These are phyloP conservation scores for Penicillium sp. DNA, from an alignment of 2,329 filamentous ascomycete species.

Conservation along the genomic window DNA sequence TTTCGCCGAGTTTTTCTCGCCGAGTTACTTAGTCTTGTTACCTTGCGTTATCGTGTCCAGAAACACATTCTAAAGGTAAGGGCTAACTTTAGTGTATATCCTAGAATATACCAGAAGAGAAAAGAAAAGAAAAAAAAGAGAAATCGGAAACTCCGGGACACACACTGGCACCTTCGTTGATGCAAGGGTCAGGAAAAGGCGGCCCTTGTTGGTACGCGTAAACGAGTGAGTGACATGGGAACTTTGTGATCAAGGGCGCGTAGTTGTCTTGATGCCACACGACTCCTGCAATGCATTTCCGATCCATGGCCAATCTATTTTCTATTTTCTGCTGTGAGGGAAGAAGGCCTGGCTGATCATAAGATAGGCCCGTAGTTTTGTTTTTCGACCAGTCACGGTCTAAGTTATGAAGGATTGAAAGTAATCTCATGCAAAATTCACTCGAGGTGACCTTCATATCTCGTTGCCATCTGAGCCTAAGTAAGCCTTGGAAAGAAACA, in stretches of 20 bases:
- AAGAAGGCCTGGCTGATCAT: background rate
- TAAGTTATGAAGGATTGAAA: background rate
- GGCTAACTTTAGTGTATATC: too few species aligned
- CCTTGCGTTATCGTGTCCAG: too few species aligned
- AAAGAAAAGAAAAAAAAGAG: background rate
- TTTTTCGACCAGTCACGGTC: background rate
- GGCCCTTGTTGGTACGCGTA: background rate
- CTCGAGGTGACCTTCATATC: conserved; percentile 1
- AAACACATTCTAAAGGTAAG: too few species aligned
- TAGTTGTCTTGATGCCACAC: conserved; percentile 8
- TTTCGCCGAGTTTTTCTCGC: too few species aligned
- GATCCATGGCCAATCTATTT: background rate
- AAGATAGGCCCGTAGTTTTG: background rate
- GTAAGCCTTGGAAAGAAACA: background rate
- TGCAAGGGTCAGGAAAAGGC: background rate
- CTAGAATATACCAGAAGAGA: too few species aligned
- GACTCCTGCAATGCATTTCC: conserved; percentile 21
- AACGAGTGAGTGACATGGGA: background rate
- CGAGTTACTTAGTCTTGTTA: too few species aligned
- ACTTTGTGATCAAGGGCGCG: background rate
- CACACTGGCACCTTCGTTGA: background rate
- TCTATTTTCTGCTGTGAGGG: too few species aligned
- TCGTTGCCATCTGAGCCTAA: background rate
- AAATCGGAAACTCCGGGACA: background rate
- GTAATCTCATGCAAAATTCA: background rate